These are phyloP conservation scores for Hyphodiscus sp. DNA, from an alignment of 2,329 filamentous ascomycete genomes.

Conservation along the genomic window DNA sequence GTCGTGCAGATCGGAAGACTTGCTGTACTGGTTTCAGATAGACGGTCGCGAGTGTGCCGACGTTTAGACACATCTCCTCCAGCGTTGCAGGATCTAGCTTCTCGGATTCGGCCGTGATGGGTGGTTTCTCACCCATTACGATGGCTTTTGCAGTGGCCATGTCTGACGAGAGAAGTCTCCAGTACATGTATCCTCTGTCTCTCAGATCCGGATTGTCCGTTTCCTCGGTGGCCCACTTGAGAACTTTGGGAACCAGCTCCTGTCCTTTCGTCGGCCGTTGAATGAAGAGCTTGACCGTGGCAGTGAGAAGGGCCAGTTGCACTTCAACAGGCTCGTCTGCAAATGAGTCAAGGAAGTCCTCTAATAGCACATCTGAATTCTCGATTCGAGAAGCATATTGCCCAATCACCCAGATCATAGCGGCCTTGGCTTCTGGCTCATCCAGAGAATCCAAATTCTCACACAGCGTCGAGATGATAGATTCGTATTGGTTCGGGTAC, in stretches of 20 bases:
- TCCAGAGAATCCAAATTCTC: conserved; percentile 95
- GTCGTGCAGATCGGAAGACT: conserved; percentile 85
- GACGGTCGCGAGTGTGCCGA: conserved; percentile 92
- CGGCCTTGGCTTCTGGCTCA: conserved; percentile 95
- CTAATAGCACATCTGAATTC: conserved; percentile 86
- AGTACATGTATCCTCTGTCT: conserved; percentile 98
- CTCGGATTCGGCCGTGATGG: conserved; percentile 94
- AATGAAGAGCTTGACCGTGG: conserved; percentile 96
- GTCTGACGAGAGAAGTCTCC: conserved; percentile 89
- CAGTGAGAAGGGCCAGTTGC: conserved; percentile 87
- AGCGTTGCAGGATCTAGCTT: conserved; percentile 85
- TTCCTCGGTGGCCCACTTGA: conserved; percentile 98
- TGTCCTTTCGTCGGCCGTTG: conserved; percentile 93
- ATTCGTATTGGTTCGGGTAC: conserved; percentile 98
- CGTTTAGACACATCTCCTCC: conserved; percentile 95
- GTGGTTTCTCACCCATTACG: conserved; percentile 95
- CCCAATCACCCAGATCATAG: conserved; percentile 99
- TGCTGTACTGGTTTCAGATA: conserved; percentile 97
- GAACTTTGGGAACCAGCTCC: conserved; percentile 83
- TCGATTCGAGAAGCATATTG: conserved; percentile 97
- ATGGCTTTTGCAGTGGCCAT: conserved; percentile 79
- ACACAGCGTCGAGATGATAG: conserved; percentile 91
- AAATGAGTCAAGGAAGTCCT: conserved; percentile 93
- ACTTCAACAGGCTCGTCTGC: conserved; percentile 93
- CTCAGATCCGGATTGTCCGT: conserved; percentile 98